These are phyloP conservation scores for Metschnikowia bowlesiae DNA, from an alignment of 805 yeast genomes.

Conservation along the genomic window DNA sequence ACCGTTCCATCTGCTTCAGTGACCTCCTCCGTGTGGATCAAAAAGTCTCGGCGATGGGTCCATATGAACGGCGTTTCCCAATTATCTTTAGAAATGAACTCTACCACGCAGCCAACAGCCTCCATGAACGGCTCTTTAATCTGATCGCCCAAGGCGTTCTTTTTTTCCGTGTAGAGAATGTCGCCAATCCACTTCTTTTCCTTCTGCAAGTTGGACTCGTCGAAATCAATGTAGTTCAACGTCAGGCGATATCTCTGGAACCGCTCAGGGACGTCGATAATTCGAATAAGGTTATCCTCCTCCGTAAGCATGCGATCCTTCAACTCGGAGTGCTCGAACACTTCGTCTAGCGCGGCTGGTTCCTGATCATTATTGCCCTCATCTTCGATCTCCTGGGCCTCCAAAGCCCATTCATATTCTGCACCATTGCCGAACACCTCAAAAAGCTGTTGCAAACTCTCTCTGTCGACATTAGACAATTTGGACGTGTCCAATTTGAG, in stretches of 20 bases:
- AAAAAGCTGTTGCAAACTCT: constrained; percentile 84
- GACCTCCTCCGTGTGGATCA: constrained; percentile 52
- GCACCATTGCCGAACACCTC: constrained; percentile 97
- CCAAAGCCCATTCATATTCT: constrained; percentile 97
- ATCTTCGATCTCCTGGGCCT: constrained; percentile 70
- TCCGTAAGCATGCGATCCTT: constrained; percentile 88
- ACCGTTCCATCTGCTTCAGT: constrained; percentile 34
- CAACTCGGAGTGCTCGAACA: constrained; percentile 91
- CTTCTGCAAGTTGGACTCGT: constrained; percentile 59
- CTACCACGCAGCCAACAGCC: constrained; percentile 69
- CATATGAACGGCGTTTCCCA: constrained; percentile 93
- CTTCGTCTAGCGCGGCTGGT: constrained; percentile 70
- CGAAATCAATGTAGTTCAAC: constrained; percentile 63
- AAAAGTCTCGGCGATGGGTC: constrained; percentile 90
- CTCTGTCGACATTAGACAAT: constrained; percentile 70
- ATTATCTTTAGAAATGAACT: constrained; percentile 68
- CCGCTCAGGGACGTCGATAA: constrained; percentile 85
- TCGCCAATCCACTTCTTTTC: constrained; percentile 83
- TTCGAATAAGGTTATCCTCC: constrained; percentile 82
- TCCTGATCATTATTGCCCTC: constrained; percentile 51
- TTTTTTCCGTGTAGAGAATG: constrained; percentile 55
- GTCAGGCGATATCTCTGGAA: constrained; percentile 72
- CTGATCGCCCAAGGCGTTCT: constrained; percentile 34
- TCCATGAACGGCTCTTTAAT: constrained; percentile 52
- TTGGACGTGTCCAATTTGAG: constrained; percentile 54